Conservation (phyloP, 108 stramenopile genomes). For the Nitzschia putrida region DNA sequence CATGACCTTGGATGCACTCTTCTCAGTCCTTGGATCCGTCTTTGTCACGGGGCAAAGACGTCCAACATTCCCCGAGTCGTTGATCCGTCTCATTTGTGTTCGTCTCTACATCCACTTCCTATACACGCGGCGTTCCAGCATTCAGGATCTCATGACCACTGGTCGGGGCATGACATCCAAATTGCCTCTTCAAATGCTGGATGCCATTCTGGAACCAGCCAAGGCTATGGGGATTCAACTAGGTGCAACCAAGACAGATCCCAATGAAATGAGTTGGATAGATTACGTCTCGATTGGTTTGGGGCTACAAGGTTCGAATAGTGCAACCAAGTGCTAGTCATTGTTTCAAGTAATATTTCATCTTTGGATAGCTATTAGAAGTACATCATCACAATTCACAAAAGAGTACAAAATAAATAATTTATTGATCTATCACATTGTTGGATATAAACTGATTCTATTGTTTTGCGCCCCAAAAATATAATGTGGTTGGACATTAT, state of each 20-base stretch:
- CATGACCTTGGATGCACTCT: slow-evolving; percentile 55
- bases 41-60: slow-evolving; percentile 16
- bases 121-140: slow-evolving; percentile 55
- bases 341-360: too few species aligned
- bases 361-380: too few species aligned
- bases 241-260: neutral
- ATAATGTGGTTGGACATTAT: too few species aligned
- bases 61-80: slow-evolving; percentile 39
- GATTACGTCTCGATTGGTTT: slow-evolving; percentile 5
- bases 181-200: slow-evolving; percentile 59
- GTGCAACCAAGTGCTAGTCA: neutral
- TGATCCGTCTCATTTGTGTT: slow-evolving; percentile 50
- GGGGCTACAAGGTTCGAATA: neutral
- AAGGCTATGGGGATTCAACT: slow-evolving; percentile 60
- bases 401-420: too few species aligned
- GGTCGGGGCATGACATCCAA: slow-evolving; percentile 63
- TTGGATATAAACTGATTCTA: too few species aligned
- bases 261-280: slow-evolving; percentile 16
- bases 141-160: slow-evolving; percentile 38
- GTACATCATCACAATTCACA: too few species aligned
- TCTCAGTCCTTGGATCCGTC: slow-evolving; percentile 17
- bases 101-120: slow-evolving; percentile 79
- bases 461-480: too few species aligned
- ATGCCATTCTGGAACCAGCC: slow-evolving; percentile 59
- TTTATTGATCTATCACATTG: too few species aligned